Base-by-base conservation (phyloP, 768 basidiomycete genomes). In the Rhizopogon vinicolor region DNA sequence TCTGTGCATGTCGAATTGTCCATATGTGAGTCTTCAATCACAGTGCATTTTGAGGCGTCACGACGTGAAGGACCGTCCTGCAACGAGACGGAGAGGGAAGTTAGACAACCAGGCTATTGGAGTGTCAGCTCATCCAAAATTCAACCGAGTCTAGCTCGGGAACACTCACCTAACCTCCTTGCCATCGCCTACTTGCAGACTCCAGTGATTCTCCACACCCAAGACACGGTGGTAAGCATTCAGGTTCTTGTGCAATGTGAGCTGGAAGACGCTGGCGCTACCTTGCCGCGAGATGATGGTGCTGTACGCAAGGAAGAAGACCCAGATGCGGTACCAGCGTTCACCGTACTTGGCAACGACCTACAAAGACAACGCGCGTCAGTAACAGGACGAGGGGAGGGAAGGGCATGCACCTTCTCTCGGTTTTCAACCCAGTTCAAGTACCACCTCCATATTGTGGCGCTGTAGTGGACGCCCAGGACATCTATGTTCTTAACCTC, bases 401-500 rank as follows among this genome's bases (percentile, higher is more conserved):
- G 2, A 6, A 7, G 29, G 3, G 16, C 3, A 46, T 31, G 3
- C n/a, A 46, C 87, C 72, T 89, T 87, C 44, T 94, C 93, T 77
- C 89, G 88, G 81, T 99, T 98, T 56, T 78, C 76, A 42, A 96
- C 71, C 97, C 97, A 99, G 82, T 98, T 98, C 69, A 91, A 84
- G 81, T 98, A 98, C 96, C 96, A 98, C 56, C 82, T 79, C 73
- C 79, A 87, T 66, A 93, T 76, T 1, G 93, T 96, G 0, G 94
- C 93, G 16, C 89, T 91, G 74, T 98, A 97, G 73, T 99, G 97
- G 8, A 98, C 96, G 54, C 96, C 97, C 35, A 98, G 85, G 39
- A 98, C 96, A 58, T 99, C 97, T 53, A 96, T 76, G 63, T 90
- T 93, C 78, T 97, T 98, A 58, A 98, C 86, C 70, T 99, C 97